Base-by-base conservation (phyloP, 306 rosid genomes). In the Lathyrus oleraceus region DNA sequence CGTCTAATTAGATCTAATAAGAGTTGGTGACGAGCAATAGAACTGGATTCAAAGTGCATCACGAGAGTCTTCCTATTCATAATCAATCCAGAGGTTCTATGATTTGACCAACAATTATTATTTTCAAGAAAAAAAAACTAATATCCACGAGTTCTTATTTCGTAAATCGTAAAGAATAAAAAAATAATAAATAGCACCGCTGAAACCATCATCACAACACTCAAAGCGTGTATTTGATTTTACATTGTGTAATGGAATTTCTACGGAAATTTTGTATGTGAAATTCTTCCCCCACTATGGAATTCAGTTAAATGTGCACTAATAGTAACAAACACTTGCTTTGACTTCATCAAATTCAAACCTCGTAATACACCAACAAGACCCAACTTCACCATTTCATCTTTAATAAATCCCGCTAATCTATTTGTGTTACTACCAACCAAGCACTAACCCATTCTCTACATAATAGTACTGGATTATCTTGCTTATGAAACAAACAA, bases 201-300 rank as follows among this genome's bases (percentile, higher is more conserved):
- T 25, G 4, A 25, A 25, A 25, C 28, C 80, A 76, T 61, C 42
- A 61, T 61, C n/a, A 40, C 53, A 68, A 68, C 80, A 68, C 27
- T 32, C 67, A 40, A 59, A 7, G 21, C 28, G 12, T 42, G 23
- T 0, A 36, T 61, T 20, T 61, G 58, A 28, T 17, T 56, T 65
- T 12, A 51, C 19, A 16, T 15, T 1, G 3, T 4, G 17, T 44
- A 11, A 40, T 60, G 23, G 53, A 47, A 47, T 27, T 25, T 51
- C 0, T 2, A 39, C 13, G 8, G 5, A 13, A 38, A 15, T 14
- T 42, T 43, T 23, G 23, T 47, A 47, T 59, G 40, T 49, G 16
- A 12, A 43, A 65, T 23, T 78, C 35, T 56, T 15, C 2, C 7
- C 63, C 73, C 68, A 45, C 58, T 57, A 8, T 17, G n/a, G n/a